Conservation (phyloP, 208 protist genomes). For the Trypanosoma mega region DNA sequence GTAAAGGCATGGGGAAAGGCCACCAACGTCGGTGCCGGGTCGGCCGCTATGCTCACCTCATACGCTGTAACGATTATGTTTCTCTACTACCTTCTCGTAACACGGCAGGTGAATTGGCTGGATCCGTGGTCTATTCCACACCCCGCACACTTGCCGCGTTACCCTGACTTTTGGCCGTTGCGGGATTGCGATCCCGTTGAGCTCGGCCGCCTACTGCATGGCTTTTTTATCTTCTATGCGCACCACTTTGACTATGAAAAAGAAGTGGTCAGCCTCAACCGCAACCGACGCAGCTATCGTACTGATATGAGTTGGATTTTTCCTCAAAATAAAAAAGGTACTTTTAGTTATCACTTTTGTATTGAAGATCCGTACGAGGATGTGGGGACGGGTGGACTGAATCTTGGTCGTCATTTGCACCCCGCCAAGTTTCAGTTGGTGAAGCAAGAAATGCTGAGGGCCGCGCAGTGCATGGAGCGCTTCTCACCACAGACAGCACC, state of each 20-base stretch:
- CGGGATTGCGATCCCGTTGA: slow-evolving; percentile 65
- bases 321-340: slow-evolving; percentile 73
- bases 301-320: slow-evolving; percentile 80
- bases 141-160: slow-evolving; percentile 82
- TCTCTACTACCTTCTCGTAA: slow-evolving; percentile 85
- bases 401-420: slow-evolving; percentile 86
- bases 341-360: slow-evolving; percentile 77
- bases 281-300: slow-evolving; percentile 51
- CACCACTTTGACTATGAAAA: slow-evolving; percentile 83
- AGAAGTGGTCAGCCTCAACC: slow-evolving; percentile 77
- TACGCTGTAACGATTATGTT: slow-evolving; percentile 88
- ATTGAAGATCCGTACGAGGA: slow-evolving; percentile 92
- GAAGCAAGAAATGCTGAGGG: slow-evolving; percentile 84
- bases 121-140: slow-evolving; percentile 87
- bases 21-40: slow-evolving; percentile 73
- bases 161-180: slow-evolving; percentile 81
- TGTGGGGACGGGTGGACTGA: slow-evolving; percentile 77
- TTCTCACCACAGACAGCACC: slow-evolving; percentile 64
- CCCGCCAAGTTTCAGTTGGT: slow-evolving; percentile 86
- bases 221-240: slow-evolving; percentile 88
- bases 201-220: slow-evolving; percentile 73
- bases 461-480: slow-evolving; percentile 81
- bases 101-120: slow-evolving; percentile 72
- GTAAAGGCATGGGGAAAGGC: slow-evolving; percentile 91
- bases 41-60: slow-evolving; percentile 84